Percentiles rank a stretch among this genome's conserved stretches.
phyloP scores from a whole-genome alignment of 2,329 filamentous ascomycete species.

The Diaporthe amygdali region DNA sequence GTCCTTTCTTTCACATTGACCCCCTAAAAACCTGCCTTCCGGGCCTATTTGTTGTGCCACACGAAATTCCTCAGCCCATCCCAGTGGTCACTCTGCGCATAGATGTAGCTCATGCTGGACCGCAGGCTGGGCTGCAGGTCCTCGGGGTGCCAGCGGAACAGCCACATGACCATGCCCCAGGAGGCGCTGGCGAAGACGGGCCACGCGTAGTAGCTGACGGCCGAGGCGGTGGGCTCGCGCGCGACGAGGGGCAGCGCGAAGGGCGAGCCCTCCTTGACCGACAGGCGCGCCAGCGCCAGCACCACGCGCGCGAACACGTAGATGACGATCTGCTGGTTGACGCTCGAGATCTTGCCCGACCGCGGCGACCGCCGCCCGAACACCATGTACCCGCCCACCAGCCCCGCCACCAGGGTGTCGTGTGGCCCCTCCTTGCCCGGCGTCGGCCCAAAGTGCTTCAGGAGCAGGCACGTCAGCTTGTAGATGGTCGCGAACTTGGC shows the following conservation, averaged over 20 bases:
- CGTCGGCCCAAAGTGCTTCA: constrained; percentile 66
- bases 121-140: constrained; percentile 89
- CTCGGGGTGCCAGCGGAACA: constrained; percentile 92
- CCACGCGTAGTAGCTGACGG: constrained; percentile 79
- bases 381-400: constrained; percentile 89
- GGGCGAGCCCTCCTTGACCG: constrained; percentile 66
- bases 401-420: constrained; percentile 85
- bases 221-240: constrained; percentile 49
- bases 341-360: constrained; percentile 72
- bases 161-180: constrained; percentile 94
- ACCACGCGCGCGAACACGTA: constrained; percentile 95
- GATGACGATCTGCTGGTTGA: constrained; percentile 97
- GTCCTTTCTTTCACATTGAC: neutral
- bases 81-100: constrained; percentile 87
- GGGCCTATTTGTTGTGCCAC: constrained; percentile 75
- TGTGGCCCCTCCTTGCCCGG: constrained; percentile 72
- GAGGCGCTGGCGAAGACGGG: constrained; percentile 88
- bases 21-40: no score
- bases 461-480: constrained; percentile 78
- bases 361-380: constrained; percentile 75
- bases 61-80: constrained; percentile 83
- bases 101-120: constrained; percentile 98
- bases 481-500: constrained; percentile 91
- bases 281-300: constrained; percentile 82
- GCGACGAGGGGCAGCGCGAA: constrained; percentile 56